Percentiles rank a stretch among this genome's conserved stretches.
These are phyloP conservation scores for Eutrema salsugineum DNA, from an alignment of 441 rosid genomes.

Conservation along the genomic window DNA sequence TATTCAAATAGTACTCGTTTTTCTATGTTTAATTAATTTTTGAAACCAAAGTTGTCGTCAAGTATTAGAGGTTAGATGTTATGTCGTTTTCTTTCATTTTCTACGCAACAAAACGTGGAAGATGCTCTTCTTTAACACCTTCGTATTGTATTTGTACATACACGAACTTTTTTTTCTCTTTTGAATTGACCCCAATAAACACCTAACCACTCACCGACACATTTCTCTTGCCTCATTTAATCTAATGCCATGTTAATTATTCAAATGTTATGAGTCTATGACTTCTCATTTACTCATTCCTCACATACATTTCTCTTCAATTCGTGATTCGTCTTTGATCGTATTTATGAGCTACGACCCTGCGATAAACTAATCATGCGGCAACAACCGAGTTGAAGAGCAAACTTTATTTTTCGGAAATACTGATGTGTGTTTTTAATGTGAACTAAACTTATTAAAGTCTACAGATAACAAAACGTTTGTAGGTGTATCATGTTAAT, in stretches of 20 bases:
- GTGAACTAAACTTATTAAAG: too few species aligned
- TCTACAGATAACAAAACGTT: too few species aligned
- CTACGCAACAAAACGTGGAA: constrained; percentile 18
- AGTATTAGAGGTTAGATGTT: constrained; percentile 24
- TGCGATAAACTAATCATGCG: constrained; percentile 3
- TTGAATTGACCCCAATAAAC: neutral
- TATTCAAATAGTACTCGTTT: constrained; percentile 1
- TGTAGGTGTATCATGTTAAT: too few species aligned
- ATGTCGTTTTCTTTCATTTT: constrained; percentile 20
- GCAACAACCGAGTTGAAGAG: neutral
- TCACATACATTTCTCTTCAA: neutral
- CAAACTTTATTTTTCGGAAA: too few species aligned
- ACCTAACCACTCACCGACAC: constrained; percentile 30
- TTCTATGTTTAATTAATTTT: neutral
- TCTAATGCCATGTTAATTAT: constrained; percentile 2
- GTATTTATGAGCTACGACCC: neutral
- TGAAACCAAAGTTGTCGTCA: constrained; percentile 25
- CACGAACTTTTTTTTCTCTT: neutral
- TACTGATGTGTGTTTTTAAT: too few species aligned
- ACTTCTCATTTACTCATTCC: neutral
- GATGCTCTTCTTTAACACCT: constrained; percentile 18
- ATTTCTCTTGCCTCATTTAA: constrained; percentile 4
- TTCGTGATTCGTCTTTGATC: neutral
- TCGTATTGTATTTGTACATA: constrained; percentile 7
- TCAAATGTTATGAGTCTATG: neutral